These are phyloP conservation scores for Aphanomyces cochlioides DNA, from an alignment of 352 stramenopile species.

Conservation along the genomic window DNA sequence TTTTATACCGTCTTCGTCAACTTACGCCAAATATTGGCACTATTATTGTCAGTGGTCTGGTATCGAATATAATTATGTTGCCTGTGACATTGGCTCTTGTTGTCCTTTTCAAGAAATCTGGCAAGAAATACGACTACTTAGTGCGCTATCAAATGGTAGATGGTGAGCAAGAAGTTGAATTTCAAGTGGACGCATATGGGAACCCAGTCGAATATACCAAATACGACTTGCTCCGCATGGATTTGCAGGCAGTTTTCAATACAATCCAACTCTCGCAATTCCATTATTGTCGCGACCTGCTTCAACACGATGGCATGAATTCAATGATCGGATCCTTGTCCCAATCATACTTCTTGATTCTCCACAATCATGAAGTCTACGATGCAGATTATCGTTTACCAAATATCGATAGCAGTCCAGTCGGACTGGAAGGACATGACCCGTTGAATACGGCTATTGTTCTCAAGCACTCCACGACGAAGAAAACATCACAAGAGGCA, in stretches of 20 bases:
- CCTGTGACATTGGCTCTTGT: conserved; percentile 59
- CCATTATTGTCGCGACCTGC: conserved; percentile 36
- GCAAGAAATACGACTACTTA: conserved; percentile 51
- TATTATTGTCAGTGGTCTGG: conserved; percentile 48
- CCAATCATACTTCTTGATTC: conserved; percentile 53
- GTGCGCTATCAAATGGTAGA: conserved; percentile 66
- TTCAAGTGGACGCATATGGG: conserved; percentile 63
- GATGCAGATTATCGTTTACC: conserved; percentile 18
- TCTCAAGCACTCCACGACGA: background rate
- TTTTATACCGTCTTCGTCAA: conserved; percentile 55
- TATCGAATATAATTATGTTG: conserved; percentile 64
- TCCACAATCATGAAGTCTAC: conserved; percentile 56
- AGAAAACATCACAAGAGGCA: background rate
- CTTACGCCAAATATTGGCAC: conserved; percentile 46
- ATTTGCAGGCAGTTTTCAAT: conserved; percentile 52
- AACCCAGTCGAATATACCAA: conserved; percentile 46
- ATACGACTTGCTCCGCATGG: conserved; percentile 47
- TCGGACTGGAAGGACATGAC: background rate
- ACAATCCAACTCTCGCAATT: conserved; percentile 39
- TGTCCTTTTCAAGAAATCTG: conserved; percentile 71
- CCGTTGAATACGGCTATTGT: background rate
- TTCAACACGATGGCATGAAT: conserved; percentile 37
- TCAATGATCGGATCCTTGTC: conserved; percentile 42
- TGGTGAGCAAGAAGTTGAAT: conserved; percentile 52
- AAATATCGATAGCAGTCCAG: background rate